Conservation (phyloP, 139 green algal species). For the Chlamydomonas applanata region DNA sequence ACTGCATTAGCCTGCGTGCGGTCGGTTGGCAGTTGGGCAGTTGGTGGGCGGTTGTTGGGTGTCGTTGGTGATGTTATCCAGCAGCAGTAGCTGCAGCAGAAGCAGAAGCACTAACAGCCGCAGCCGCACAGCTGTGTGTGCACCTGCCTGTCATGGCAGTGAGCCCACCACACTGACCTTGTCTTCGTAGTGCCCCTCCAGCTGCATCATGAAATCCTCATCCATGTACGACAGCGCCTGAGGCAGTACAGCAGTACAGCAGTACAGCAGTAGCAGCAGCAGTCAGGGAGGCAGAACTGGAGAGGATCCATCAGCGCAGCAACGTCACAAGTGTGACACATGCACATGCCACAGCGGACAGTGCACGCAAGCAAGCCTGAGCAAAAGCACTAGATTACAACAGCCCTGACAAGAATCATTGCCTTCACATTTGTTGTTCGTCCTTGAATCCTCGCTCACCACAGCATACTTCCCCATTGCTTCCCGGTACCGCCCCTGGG, state of each 20-base stretch:
- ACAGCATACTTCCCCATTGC: slow-evolving; percentile 63
- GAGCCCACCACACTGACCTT: slow-evolving; percentile 19
- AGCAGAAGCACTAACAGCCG: too few relatives aligned
- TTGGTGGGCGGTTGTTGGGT: neutral
- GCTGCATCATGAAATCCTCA: slow-evolving; percentile 82
- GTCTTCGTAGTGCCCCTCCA: slow-evolving; percentile 64
- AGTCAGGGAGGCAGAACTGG: neutral
- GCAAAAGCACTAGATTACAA: too few relatives aligned
- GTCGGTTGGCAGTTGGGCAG: neutral
- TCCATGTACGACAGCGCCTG: slow-evolving; percentile 75
- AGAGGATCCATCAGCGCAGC: neutral
- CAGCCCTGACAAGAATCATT: too few relatives aligned
- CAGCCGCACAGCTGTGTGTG: neutral
- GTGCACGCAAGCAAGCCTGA: too few relatives aligned
- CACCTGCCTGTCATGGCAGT: neutral
- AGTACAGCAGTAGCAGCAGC: too few relatives aligned
- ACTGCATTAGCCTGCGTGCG: slow-evolving; percentile 39
- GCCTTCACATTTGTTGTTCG: too few relatives aligned
- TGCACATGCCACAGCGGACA: too few relatives aligned
- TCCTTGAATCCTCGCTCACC: slow-evolving; percentile 32
- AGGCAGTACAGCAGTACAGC: too few relatives aligned
- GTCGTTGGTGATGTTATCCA: neutral
- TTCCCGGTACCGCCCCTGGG: slow-evolving; percentile 33
- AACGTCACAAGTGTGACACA: neutral
- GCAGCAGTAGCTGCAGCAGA: neutral